Evolutionary conservation across 148 eudicot genomes (phyloP), one percentile per base, ranked within the genome.

Genomic region (Gaultheria prostrata): DNA sequence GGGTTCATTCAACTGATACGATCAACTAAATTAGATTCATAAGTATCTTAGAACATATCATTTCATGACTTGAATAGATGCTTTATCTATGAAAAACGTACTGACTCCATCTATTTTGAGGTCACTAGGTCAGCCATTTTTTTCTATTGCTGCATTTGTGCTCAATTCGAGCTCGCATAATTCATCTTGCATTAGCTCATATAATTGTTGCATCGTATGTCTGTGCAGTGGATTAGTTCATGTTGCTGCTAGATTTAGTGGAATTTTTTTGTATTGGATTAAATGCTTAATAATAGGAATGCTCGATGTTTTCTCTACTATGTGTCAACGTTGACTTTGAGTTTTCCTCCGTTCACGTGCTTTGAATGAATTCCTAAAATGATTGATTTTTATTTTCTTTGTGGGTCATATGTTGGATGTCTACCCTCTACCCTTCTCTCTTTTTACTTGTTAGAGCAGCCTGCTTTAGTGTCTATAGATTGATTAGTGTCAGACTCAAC

Each of bases 1-100:
- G 91, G 87, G 83, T 80, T 87, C 45, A 53, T 56, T 74, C 54
- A 10, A 73, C 80, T 51, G 54, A 50, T 57, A 70, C 84, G 82
- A 65, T 78, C 35, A 30, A 43, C 79, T 35, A 51, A 21, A 15
- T 56, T 61, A 63, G 70, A 63, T 63, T 63, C 70, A 24, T 4
- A 54, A n/a, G 48, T 39, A 54, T 39, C 45, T 33, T 35, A 11
- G 18, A 3, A 9, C 10, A 18, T 56, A 1, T 32, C 28, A 53
- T 54, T 33, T 53, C 10, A 5, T 28, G 57, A 10, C 51, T 63
- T 12, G n/a, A 63, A 48, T 57, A 50, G 56, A 77, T 50, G 63
- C 80, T 59, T 53, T 56, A 32, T 78, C 28, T 4, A n/a, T 21
- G 78, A 4, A 10, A 45, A 32, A 45, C 30, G 9, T 12, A 7